phyloP scores from a whole-genome alignment of 2,329 filamentous ascomycete genomes.

The Colletotrichum spinosum region DNA sequence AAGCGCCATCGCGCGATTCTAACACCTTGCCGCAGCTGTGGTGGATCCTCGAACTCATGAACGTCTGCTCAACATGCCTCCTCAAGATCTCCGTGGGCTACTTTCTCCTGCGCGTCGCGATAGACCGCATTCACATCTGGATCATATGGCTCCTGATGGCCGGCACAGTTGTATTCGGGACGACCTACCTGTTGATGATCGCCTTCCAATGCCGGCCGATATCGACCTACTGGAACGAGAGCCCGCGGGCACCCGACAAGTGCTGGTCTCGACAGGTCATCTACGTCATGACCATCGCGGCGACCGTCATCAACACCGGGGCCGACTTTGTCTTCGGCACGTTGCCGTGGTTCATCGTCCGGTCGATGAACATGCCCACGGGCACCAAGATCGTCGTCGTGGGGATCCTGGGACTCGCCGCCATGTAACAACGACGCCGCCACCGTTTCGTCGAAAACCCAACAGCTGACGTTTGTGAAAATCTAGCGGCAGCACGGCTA shows the following conservation, averaged over 20 bases:
- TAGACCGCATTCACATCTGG: constrained; percentile 45
- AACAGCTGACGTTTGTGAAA: not conserved
- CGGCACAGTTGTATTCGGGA: constrained; percentile 50
- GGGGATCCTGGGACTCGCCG: constrained; percentile 46
- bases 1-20: not conserved
- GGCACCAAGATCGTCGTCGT: constrained; percentile 52
- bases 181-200: constrained; percentile 54
- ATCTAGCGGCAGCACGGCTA: constrained; percentile 46
- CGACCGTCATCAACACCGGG: constrained; percentile 51
- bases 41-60: constrained; percentile 55
- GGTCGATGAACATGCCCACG: constrained; percentile 52
- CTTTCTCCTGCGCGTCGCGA: constrained; percentile 55
- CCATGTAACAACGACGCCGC: constrained; percentile 39
- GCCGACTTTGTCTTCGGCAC: constrained; percentile 54
- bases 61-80: constrained; percentile 48
- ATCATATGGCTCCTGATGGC: constrained; percentile 50
- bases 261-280: constrained; percentile 45
- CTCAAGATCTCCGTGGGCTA: constrained; percentile 55
- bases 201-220: constrained; percentile 55
- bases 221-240: constrained; percentile 51
- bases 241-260: constrained; percentile 41
- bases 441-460: not conserved
- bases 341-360: constrained; percentile 53
- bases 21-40: constrained; percentile 40
- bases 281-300: constrained; percentile 48